These are phyloP conservation scores for Alternaria sp. DNA, from an alignment of 2,329 filamentous ascomycete genomes.

Conservation along the genomic window DNA sequence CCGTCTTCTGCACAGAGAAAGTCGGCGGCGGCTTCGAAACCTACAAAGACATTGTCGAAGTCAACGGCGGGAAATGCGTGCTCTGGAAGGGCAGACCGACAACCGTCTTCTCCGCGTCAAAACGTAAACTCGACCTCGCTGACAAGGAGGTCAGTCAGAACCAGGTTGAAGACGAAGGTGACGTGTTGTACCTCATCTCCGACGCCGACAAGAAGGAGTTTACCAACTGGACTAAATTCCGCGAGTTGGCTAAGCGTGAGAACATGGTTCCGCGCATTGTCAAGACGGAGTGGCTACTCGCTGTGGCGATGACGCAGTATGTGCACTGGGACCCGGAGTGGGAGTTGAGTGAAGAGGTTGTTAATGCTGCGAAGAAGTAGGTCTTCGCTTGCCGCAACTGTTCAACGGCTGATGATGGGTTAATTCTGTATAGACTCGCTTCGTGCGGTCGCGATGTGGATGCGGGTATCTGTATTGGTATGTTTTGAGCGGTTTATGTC, in stretches of 20 bases:
- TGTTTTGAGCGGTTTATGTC: neutral
- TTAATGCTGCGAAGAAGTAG: slow-evolving; percentile 29
- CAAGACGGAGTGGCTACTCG: slow-evolving; percentile 85
- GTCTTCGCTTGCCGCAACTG: neutral
- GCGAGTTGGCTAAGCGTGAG: slow-evolving; percentile 76
- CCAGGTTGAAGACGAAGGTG: slow-evolving; percentile 64
- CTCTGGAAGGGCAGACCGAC: slow-evolving; percentile 77
- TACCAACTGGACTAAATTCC: slow-evolving; percentile 79
- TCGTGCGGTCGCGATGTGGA: neutral
- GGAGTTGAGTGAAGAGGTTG: slow-evolving; percentile 43
- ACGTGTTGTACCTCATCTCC: slow-evolving; percentile 77
- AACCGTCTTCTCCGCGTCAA: slow-evolving; percentile 64
- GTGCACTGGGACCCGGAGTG: slow-evolving; percentile 53
- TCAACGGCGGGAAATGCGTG: slow-evolving; percentile 85
- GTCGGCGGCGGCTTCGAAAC: slow-evolving; percentile 83
- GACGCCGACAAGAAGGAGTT: slow-evolving; percentile 70
- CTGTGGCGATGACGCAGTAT: slow-evolving; percentile 87
- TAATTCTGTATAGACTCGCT: slow-evolving; percentile 6
- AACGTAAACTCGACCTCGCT: slow-evolving; percentile 36
- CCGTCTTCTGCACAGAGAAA: slow-evolving; percentile 82
- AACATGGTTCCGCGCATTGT: slow-evolving; percentile 84
- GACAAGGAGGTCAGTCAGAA: slow-evolving; percentile 57
- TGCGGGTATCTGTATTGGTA: neutral
- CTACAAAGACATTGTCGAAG: slow-evolving; percentile 83
- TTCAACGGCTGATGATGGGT: slow-evolving; percentile 9